Conservation (phyloP, 73 alveolate species). For the Tetrahymena thermophila region DNA sequence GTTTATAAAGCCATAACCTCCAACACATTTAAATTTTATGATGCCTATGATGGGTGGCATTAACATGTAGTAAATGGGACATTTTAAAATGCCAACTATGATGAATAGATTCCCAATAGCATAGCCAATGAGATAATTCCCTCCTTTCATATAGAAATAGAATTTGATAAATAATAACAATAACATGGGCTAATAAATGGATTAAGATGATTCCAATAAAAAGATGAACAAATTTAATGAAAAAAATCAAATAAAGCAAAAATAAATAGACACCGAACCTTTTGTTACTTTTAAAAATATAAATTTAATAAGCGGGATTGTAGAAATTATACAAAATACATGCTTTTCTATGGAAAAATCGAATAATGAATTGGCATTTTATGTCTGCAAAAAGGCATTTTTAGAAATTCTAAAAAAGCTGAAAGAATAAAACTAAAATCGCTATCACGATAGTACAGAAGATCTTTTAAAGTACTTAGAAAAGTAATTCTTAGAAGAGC, state of each 20-base stretch:
- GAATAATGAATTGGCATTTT: background rate
- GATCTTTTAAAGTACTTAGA: background rate
- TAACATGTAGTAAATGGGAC: background rate
- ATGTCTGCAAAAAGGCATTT: background rate
- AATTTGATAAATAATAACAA: background rate
- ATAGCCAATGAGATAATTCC: background rate
- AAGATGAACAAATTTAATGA: background rate
- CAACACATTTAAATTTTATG: background rate
- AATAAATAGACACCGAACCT: background rate
- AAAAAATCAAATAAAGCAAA: background rate
- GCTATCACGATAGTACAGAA: background rate
- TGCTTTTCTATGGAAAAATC: background rate
- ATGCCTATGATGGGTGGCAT: background rate
- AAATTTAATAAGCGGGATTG: background rate
- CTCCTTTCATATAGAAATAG: background rate
- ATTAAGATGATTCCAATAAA: background rate
- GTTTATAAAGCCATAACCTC: background rate
- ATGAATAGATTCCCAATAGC: background rate
- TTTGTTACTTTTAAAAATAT: background rate
- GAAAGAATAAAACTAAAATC: background rate
- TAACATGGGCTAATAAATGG: background rate
- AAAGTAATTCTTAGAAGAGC: background rate
- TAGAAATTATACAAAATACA: background rate
- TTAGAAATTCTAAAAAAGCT: background rate
- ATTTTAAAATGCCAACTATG: background rate